Evolutionary conservation across 1,139 yeast genomes (phyloP).

Genomic region (Candida anutae): DNA sequence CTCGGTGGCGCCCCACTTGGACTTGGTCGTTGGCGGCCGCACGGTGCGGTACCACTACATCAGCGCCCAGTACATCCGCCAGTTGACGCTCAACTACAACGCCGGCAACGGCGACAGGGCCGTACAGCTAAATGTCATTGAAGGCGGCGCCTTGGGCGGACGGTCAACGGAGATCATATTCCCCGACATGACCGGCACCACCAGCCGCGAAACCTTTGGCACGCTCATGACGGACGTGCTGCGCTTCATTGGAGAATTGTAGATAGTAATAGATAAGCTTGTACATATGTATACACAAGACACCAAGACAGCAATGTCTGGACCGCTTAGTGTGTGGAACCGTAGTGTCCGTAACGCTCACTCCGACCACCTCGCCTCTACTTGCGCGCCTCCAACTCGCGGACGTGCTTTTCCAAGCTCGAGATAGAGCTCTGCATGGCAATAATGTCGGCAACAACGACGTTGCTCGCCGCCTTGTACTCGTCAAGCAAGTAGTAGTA

Average conservation of each 20-base stretch:
- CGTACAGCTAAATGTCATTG: constrained; percentile 41
- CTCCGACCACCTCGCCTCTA: too few relatives aligned
- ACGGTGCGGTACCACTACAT: constrained; percentile 36
- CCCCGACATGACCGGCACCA: constrained; percentile 20
- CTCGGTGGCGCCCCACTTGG: constrained; percentile 29
- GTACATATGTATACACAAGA: not conserved
- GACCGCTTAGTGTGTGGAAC: too few relatives aligned
- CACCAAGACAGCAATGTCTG: too few relatives aligned
- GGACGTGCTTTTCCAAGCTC: constrained; percentile 60
- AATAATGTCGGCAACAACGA: constrained; percentile 68
- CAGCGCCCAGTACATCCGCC: constrained; percentile 33
- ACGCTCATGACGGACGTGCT: constrained; percentile 21
- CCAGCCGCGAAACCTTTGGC: constrained; percentile 17
- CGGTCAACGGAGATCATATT: constrained; percentile 40
- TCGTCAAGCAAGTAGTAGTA: constrained; percentile 75
- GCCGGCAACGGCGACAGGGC: constrained; percentile 15
- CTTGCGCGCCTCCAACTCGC: constrained; percentile 41
- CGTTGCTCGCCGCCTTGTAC: constrained; percentile 64
- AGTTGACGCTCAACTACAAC: constrained; percentile 32
- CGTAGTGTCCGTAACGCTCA: too few relatives aligned
- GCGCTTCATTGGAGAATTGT: constrained; percentile 16
- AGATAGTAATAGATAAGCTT: constrained; percentile 2
- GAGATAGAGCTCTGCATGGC: constrained; percentile 61
- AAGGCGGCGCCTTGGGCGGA: constrained; percentile 54
- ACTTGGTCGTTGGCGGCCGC: constrained; percentile 27